Evolutionary conservation across 2,329 filamentous ascomycete genomes (phyloP).

Genomic region (Colletotrichum orchidophilum): DNA sequence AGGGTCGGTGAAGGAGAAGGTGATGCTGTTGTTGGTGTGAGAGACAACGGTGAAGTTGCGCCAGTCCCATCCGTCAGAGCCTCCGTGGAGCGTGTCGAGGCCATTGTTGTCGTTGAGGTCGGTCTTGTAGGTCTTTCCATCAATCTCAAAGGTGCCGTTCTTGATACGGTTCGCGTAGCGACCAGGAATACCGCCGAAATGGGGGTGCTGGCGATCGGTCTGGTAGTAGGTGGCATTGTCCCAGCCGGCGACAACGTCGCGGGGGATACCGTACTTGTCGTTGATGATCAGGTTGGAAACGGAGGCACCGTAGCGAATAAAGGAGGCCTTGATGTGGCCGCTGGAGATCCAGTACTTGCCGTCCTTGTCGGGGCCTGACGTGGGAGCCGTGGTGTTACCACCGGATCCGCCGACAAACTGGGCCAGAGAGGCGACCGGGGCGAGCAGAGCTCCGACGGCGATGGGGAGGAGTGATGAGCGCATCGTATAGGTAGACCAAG

Average conservation of each 20-base stretch:
- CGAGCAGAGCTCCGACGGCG: conserved; percentile 33
- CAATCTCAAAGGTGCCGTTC: conserved; percentile 77
- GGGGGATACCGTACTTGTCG: conserved; percentile 72
- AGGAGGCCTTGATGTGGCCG: conserved; percentile 72
- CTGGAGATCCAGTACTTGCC: conserved; percentile 79
- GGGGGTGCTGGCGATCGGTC: conserved; percentile 71
- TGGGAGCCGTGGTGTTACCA: conserved; percentile 36
- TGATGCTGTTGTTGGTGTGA: conserved; percentile 73
- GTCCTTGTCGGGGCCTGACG: conserved; percentile 59
- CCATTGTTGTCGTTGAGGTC: conserved; percentile 71
- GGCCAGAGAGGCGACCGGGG: conserved; percentile 43
- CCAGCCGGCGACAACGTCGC: conserved; percentile 78
- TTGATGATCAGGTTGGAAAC: conserved; percentile 77
- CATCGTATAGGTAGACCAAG: conserved; percentile 24
- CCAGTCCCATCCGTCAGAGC: conserved; percentile 78
- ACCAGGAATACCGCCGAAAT: conserved; percentile 78
- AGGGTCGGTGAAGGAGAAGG: conserved; percentile 77
- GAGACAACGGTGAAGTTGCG: conserved; percentile 81
- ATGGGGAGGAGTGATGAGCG: conserved; percentile 23
- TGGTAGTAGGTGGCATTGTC: conserved; percentile 80
- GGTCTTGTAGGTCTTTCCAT: conserved; percentile 68
- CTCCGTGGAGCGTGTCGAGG: conserved; percentile 74
- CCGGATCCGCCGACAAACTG: conserved; percentile 36
- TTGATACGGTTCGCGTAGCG: conserved; percentile 85
- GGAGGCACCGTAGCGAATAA: conserved; percentile 79